Base-by-base conservation (phyloP, 208 protist genomes). In the Trypanosoma lewisi region DNA sequence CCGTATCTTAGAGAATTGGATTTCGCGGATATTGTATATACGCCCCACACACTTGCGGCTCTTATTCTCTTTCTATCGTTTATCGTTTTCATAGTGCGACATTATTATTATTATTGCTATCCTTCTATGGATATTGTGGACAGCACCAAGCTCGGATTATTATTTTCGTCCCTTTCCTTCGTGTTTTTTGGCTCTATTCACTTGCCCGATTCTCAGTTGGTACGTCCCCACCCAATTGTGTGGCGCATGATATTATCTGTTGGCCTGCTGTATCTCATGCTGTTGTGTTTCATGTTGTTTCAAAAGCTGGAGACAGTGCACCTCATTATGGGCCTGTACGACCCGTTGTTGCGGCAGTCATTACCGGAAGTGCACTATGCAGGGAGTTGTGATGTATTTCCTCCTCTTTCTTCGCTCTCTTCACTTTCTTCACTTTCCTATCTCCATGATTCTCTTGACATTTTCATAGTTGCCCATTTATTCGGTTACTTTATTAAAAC, bases 201-300 rank as follows among this genome's bases (percentile, higher is more conserved):
- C 58, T 79, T 98, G 36, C 85, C 87, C 16, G 91, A 98, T 78
- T 91, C 89, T 23, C 67, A 95, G 14, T 83, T 99, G 57, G 77
- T 95, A 36, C 83, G 97, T n/a, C 97, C 97, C 23, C 97, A 99
- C 77, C 97, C 97, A 27, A 82, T 78, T 39, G 66, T 99, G 30
- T 99, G 97, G 97, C 83, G 97, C 16, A 52, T 83, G 0, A 86
- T 98, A 7, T 83, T 97, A n/a, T 91, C 95, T 34, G 30, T 87
- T 27, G 86, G 81, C 30, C 70, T 98, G 17, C 31, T 98, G 2
- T 99, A 99, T 74, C n/a, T 91, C 12, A 68, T 91, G 2, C 57
- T 89, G 31, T 68, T 99, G 3, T 86, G 93, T 37, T 98, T 97
- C 62, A 61, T 98, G 21, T 74, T 98, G 23, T 98, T 98, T 54